Conservation (phyloP, 345 rosid species). For the Camelina hispida region DNA sequence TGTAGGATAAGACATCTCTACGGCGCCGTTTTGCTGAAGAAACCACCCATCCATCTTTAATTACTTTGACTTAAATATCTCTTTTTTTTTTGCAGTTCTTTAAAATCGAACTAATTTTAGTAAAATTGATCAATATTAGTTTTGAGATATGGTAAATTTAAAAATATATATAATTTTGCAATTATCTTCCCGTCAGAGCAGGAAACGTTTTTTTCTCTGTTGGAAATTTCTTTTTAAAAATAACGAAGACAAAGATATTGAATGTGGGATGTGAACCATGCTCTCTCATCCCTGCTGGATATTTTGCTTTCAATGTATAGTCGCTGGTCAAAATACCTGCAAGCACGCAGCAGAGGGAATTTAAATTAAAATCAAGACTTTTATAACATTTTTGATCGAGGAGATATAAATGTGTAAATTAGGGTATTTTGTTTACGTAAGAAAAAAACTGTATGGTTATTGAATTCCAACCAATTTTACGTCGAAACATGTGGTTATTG, state of each 20-base stretch:
- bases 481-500: not conserved
- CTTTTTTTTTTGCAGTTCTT: not conserved
- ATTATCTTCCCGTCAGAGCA: not conserved
- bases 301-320: conserved; percentile 35
- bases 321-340: conserved; percentile 42
- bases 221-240: not conserved
- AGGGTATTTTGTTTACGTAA: not conserved
- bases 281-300: conserved; percentile 2
- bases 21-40: conserved; percentile 49
- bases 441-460: not conserved
- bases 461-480: not conserved
- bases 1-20: conserved; percentile 45
- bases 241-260: not conserved
- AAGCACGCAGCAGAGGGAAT: conserved; percentile 24
- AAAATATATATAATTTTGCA: not conserved
- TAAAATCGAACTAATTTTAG: not conserved
- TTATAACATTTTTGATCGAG: not conserved
- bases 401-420: not conserved
- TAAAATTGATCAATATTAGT: not conserved
- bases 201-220: not conserved
- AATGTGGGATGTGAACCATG: not conserved
- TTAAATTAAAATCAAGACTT: not conserved
- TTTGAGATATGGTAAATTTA: not conserved
- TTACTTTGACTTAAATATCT: conserved; percentile 29
- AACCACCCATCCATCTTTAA: conserved; percentile 38